Percentiles rank a stretch among this genome's conserved stretches.
Conservation (phyloP, 1,284 basidiomycete species). For the Fomitopsis pinicola region DNA sequence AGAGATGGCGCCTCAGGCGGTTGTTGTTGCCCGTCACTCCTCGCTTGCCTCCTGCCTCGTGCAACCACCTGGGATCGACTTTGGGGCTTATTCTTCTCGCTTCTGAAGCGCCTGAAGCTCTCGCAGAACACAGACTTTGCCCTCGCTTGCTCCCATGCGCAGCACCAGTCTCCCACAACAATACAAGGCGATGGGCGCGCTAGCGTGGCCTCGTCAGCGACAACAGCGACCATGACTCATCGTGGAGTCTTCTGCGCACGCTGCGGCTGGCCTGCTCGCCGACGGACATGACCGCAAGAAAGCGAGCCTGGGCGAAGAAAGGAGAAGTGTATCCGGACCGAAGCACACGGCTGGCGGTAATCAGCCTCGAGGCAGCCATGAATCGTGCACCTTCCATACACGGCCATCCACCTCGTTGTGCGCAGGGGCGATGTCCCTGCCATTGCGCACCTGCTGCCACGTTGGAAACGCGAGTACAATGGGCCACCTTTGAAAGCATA, state of each 20-base stretch:
- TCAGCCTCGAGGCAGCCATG: constrained; percentile 36
- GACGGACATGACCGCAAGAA: constrained; percentile 3
- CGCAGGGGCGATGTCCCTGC: constrained; percentile 25
- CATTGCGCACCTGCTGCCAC: constrained; percentile 30
- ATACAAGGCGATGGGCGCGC: not conserved
- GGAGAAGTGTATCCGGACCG: constrained; percentile 13
- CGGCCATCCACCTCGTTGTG: constrained; percentile 31
- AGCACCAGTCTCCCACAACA: not conserved
- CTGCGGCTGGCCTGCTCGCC: not conserved
- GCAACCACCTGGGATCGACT: not conserved
- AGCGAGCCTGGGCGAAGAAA: not conserved
- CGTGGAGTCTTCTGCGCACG: not conserved
- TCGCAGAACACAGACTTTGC: not conserved
- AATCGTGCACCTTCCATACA: constrained; percentile 26
- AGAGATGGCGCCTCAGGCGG: not conserved
- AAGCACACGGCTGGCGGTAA: constrained; percentile 25
- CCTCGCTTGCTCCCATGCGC: not conserved
- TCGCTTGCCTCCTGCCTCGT: not conserved
- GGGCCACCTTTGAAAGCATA: constrained; percentile 28
- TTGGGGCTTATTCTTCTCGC: not conserved
- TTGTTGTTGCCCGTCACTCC: not conserved
- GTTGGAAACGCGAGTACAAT: constrained; percentile 37
- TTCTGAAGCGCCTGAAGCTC: not conserved
- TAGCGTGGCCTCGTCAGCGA: not conserved
- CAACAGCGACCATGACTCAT: not conserved